A percentile compares a stretch with the other conserved stretches of the same genome.
These are phyloP conservation scores for Comarum palustre DNA, from an alignment of 306 rosid genomes.

Conservation along the genomic window DNA sequence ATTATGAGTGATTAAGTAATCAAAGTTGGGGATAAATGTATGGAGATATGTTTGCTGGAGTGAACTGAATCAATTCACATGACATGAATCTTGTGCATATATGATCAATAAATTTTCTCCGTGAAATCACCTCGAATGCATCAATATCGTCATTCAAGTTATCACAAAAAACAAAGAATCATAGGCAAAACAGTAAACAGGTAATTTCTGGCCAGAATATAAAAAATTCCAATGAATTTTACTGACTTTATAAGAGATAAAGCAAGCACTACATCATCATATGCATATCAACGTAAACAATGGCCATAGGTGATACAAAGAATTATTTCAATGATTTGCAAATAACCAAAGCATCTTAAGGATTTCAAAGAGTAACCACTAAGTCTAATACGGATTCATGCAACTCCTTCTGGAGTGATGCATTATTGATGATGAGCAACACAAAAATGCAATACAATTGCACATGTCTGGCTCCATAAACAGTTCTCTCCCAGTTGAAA, in stretches of 20 bases:
- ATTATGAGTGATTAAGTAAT: not conserved
- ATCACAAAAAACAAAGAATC: slow-evolving; percentile 1
- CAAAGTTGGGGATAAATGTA: not conserved
- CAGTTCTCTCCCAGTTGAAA: not conserved
- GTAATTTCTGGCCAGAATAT: not conserved
- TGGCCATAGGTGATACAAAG: not conserved
- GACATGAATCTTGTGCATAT: not conserved
- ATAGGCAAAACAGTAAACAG: not conserved
- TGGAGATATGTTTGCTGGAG: not conserved
- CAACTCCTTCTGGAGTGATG: not conserved
- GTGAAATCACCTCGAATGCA: not conserved
- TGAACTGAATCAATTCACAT: not conserved
- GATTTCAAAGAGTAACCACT: not conserved
- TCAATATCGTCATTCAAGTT: not conserved
- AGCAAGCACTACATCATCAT: not conserved
- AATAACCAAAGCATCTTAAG: not conserved
- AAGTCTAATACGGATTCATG: not conserved
- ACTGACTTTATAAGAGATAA: not conserved
- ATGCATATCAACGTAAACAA: not conserved
- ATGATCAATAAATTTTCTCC: not conserved
- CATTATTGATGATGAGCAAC: not conserved
- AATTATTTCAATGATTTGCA: not conserved
- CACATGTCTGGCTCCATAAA: not conserved
- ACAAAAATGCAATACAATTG: not conserved
- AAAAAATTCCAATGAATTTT: not conserved